A percentile compares a stretch with the other conserved stretches of the same genome.
Evolutionary conservation across 192 early-diverging fungal genomes (phyloP).

Genomic region (Coemansia sp.): DNA sequence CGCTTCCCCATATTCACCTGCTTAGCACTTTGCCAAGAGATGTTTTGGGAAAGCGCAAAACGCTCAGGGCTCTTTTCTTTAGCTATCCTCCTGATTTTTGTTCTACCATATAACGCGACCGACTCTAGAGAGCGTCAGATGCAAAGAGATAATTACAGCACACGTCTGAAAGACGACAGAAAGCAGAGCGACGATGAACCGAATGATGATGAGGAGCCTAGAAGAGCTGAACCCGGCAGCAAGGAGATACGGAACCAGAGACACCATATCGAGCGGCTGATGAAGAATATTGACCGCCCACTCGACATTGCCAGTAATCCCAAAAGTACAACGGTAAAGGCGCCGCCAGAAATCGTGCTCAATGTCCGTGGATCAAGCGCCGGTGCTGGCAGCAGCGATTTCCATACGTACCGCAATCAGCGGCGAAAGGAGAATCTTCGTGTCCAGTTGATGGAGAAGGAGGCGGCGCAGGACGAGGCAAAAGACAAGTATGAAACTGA

Average conservation of each 20-base stretch:
- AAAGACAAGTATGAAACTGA: constrained; percentile 62
- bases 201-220: neutral
- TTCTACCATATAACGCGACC: neutral
- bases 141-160: neutral
- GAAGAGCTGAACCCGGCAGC: neutral
- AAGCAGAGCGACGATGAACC: neutral
- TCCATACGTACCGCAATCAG: constrained; percentile 88
- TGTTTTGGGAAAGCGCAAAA: too few relatives aligned
- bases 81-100: neutral
- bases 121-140: neutral
- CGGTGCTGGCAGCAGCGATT: constrained; percentile 94
- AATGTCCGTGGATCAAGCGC: constrained; percentile 92
- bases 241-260: constrained; percentile 26
- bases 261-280: constrained; percentile 55
- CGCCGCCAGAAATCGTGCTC: constrained; percentile 82
- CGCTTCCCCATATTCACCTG: too few relatives aligned
- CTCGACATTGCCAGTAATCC: constrained; percentile 69
- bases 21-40: too few relatives aligned
- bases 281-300: constrained; percentile 80
- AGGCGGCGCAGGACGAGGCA: constrained; percentile 57
- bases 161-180: neutral
- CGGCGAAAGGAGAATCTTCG: constrained; percentile 84
- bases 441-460: constrained; percentile 72
- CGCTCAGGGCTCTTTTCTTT: neutral
- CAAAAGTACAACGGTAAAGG: constrained; percentile 51